Conservation (phyloP, 306 rosid species). For the Dalbergia cochinchinensis region DNA sequence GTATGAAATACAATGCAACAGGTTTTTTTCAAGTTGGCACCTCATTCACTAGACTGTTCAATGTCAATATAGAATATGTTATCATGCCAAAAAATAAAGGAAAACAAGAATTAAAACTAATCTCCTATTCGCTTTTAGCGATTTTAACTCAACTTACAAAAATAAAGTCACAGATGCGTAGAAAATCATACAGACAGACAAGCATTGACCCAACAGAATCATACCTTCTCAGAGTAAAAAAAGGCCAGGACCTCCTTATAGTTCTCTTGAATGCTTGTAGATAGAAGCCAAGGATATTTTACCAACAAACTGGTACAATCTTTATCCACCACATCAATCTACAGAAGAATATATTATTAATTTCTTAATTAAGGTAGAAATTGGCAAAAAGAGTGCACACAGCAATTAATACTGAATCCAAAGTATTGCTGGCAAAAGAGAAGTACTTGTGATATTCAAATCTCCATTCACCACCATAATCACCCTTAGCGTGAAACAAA, state of each 20-base stretch:
- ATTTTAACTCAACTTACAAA: constrained; percentile 15
- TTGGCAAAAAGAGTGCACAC: constrained; percentile 13
- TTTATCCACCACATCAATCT: constrained; percentile 64
- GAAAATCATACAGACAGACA: constrained; percentile 20
- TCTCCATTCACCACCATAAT: neutral
- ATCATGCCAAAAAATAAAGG: constrained; percentile 9
- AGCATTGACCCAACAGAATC: constrained; percentile 31
- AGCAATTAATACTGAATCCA: neutral
- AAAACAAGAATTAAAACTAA: constrained; percentile 7
- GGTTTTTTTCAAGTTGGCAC: constrained; percentile 16
- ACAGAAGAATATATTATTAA: constrained; percentile 44
- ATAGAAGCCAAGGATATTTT: constrained; percentile 87
- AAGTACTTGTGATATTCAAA: neutral
- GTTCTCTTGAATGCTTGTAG: constrained; percentile 73
- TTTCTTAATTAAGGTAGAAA: constrained; percentile 25
- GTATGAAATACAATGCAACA: neutral
- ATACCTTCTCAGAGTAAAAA: constrained; percentile 70
- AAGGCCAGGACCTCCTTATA: constrained; percentile 62
- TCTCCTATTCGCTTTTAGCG: constrained; percentile 31
- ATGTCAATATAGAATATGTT: constrained; percentile 36
- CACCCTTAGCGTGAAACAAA: neutral
- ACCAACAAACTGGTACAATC: constrained; percentile 63
- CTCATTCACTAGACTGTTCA: constrained; percentile 19
- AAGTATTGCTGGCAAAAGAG: constrained; percentile 1
- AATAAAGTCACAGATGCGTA: constrained; percentile 15